Percentiles rank a stretch among this genome's conserved stretches.
These are phyloP conservation scores for Rhizopus sp. DNA, from an alignment of 371 early-diverging fungal genomes.

Conservation along the genomic window DNA sequence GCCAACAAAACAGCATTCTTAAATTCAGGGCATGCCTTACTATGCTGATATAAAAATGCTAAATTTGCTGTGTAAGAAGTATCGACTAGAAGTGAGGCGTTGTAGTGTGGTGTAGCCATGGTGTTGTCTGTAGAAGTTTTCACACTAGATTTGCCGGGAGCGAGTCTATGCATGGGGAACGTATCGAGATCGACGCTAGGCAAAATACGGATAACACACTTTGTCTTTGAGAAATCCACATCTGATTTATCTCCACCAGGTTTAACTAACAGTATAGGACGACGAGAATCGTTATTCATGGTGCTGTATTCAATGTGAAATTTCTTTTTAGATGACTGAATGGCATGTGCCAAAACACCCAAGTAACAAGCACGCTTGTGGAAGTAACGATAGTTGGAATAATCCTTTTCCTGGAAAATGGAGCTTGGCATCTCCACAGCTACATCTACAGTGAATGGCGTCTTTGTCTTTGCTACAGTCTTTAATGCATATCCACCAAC, in stretches of 20 bases:
- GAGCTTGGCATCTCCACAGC: conserved; percentile 90
- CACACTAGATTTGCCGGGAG: conserved; percentile 84
- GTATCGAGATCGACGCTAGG: conserved; percentile 65
- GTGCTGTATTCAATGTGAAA: conserved; percentile 62
- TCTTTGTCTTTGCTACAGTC: conserved; percentile 62
- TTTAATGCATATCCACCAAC: conserved; percentile 91
- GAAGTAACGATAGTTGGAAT: conserved; percentile 92
- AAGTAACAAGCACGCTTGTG: conserved; percentile 94
- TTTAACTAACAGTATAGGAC: conserved; percentile 75
- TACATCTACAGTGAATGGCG: conserved; percentile 82
- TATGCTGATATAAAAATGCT: conserved; percentile 76
- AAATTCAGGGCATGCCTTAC: conserved; percentile 73
- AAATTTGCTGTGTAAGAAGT: conserved; percentile 73
- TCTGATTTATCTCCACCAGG: conserved; percentile 60
- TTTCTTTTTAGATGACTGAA: conserved; percentile 54
- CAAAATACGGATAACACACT: conserved; percentile 77
- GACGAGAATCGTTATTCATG: conserved; percentile 72
- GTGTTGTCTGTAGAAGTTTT: conserved; percentile 47
- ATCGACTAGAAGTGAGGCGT: conserved; percentile 81
- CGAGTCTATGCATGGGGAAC: conserved; percentile 73
- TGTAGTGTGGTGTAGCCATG: conserved; percentile 88
- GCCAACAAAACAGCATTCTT: conserved; percentile 77
- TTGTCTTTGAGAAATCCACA: conserved; percentile 59
- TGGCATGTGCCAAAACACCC: conserved; percentile 61
- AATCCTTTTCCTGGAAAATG: conserved; percentile 91